Evolutionary conservation across 495 filamentous ascomycete species (phyloP).

Genomic region (Endocarpon pusillum): DNA sequence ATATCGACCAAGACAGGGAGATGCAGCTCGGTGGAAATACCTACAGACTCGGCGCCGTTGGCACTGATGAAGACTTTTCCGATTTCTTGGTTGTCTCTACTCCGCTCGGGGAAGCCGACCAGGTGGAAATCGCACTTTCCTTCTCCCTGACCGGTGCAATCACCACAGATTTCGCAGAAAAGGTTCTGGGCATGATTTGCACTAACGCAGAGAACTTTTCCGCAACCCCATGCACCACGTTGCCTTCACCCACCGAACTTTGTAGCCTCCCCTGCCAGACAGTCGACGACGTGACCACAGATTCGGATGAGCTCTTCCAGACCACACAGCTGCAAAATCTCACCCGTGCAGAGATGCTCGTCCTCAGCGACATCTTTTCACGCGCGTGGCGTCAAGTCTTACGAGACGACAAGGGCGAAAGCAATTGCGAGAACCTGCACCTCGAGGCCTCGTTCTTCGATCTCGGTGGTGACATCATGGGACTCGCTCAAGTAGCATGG

Average conservation of each 20-base stretch:
- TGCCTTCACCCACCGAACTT: constrained; percentile 26
- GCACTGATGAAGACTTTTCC: constrained; percentile 31
- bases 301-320: constrained; percentile 17
- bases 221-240: constrained; percentile 22
- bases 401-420: constrained; percentile 12
- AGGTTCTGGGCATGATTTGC: constrained; percentile 32
- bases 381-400: constrained; percentile 35
- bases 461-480: constrained; percentile 35
- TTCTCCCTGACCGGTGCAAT: constrained; percentile 30
- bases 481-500: constrained; percentile 29
- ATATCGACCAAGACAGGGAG: constrained; percentile 23
- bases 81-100: constrained; percentile 34
- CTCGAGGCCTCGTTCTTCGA: constrained; percentile 35
- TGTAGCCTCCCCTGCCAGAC: constrained; percentile 18
- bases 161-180: constrained; percentile 21
- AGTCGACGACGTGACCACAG: constrained; percentile 14
- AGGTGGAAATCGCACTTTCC: constrained; percentile 26
- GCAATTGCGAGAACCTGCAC: constrained; percentile 16
- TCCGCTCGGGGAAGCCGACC: constrained; percentile 20
- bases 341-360: constrained; percentile 28
- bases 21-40: constrained; percentile 28
- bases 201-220: constrained; percentile 27
- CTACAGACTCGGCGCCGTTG: constrained; percentile 31
- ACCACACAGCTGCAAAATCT: constrained; percentile 24
- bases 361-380: constrained; percentile 28